Base-by-base conservation (phyloP, 1,284 basidiomycete species). In the Leccinum subrobustum region DNA sequence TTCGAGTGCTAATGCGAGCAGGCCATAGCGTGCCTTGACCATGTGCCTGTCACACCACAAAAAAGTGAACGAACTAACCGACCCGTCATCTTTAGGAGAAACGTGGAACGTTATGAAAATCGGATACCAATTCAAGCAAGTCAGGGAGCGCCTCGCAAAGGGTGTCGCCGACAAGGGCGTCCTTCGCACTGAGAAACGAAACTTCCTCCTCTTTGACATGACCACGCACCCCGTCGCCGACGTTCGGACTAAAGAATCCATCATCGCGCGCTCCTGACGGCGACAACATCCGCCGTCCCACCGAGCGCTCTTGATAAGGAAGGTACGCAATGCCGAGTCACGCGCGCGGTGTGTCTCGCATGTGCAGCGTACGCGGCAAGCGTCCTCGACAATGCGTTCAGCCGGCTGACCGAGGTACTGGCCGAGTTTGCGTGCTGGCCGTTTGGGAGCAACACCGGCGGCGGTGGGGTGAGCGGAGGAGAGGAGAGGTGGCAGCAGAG, bases 101-200 rank as follows among this genome's bases (percentile, higher is more conserved):
- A 98, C 95, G 58, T 98, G 95, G 95, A 97, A 98, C 74, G 93
- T 97, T 6, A 94, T 97, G 89, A 97, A 97, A 78, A 97, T 97
- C 60, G 95, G 95, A 29, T 98, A 95, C 77, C 95, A 98, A 76
- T 87, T 98, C 56, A 98, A 98, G 77, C 95, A 97, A 77, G 95
- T 98, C 52, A 89, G 95, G 58, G 95, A 98, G 77, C 90, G 95
- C 23, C 87, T 98, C 52, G 93, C 94, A n/a, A 98, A 98, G 75
- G 95, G 95, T 1, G 85, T 98, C 48, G 95, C 97, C 58, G 95
- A 98, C 82, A 98, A 98, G 77, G 95, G 95, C 67, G 87, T 98
- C 47, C 84, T 98, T n/a, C 89, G 95, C 53, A 98, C 95, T 11
- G 95, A 97, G 76, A 97, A 97, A 75, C 91, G 94, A 73, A 97